Conservation (phyloP, 805 yeast species). For the Hanseniaspora nectarophila region DNA sequence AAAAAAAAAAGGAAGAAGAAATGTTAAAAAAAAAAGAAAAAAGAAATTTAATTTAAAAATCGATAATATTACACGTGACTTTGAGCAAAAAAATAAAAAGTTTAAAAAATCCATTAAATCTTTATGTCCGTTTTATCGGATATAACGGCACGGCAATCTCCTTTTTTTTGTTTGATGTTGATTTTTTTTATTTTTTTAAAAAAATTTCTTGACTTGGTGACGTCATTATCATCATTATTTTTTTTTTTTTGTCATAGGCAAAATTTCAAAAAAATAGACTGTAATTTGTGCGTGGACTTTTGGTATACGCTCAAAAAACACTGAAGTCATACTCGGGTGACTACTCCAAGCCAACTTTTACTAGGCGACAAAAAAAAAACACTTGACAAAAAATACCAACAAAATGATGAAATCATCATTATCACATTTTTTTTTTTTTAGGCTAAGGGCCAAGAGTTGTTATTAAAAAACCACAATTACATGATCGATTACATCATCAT, state of each 20-base stretch:
- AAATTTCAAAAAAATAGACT: too few relatives aligned
- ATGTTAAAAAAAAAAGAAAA: background rate
- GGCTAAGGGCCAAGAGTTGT: too few relatives aligned
- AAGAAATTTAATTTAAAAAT: too few relatives aligned
- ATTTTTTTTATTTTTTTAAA: background rate
- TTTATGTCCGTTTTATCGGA: too few relatives aligned
- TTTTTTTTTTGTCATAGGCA: background rate
- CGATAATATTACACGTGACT: too few relatives aligned
- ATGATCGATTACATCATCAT: background rate
- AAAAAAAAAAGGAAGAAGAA: background rate
- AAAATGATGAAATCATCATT: conserved; percentile 1
- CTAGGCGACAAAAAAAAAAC: too few relatives aligned
- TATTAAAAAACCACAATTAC: too few relatives aligned
- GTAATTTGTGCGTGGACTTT: background rate
- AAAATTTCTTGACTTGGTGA: background rate
- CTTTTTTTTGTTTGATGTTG: too few relatives aligned
- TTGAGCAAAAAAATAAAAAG: background rate
- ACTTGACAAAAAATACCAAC: background rate
- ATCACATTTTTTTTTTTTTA: background rate
- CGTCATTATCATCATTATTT: background rate
- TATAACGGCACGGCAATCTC: too few relatives aligned
- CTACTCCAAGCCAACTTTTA: background rate
- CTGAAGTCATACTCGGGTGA: conserved; percentile 6
- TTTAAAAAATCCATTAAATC: background rate
- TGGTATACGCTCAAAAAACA: background rate